These are phyloP conservation scores for Nakaseomyces delphensis DNA, from an alignment of 1,139 yeast genomes.

Conservation along the genomic window DNA sequence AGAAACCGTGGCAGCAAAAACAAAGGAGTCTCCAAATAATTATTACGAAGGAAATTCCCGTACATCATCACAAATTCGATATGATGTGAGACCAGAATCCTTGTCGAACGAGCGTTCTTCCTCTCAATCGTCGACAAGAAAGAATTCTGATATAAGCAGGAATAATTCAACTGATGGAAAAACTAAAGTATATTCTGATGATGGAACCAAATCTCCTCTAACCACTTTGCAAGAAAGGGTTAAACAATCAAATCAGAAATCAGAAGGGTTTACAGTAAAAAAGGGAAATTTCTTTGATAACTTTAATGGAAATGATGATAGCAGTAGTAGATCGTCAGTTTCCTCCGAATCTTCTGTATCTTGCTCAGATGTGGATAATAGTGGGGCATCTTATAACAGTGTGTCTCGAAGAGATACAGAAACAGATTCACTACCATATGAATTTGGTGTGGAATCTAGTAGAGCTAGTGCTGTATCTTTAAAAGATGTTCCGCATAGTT, in stretches of 20 bases:
- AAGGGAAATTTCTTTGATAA: constrained; percentile 20
- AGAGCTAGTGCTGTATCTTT: constrained; percentile 22
- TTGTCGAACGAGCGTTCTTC: background rate
- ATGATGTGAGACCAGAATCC: background rate
- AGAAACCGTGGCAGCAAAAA: background rate
- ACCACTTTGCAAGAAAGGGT: constrained; percentile 8
- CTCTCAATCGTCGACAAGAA: background rate
- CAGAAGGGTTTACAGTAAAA: constrained; percentile 10
- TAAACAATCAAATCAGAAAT: constrained; percentile 6
- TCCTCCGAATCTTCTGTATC: constrained; percentile 13
- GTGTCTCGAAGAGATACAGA: constrained; percentile 15
- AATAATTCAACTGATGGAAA: background rate
- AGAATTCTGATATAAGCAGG: background rate
- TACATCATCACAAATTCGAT: background rate
- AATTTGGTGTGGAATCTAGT: constrained; percentile 23
- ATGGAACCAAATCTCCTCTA: constrained; percentile 5
- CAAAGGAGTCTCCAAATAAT: background rate
- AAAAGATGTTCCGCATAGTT: constrained; percentile 15
- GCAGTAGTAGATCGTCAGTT: constrained; percentile 13
- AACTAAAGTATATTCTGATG: background rate
- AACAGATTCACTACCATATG: constrained; percentile 27
- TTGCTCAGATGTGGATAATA: constrained; percentile 5
- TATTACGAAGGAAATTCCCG: background rate
- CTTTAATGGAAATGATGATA: constrained; percentile 14
- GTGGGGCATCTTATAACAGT: constrained; percentile 6